phyloP scores from a whole-genome alignment of 345 rosid species.

The Salix caprea region DNA sequence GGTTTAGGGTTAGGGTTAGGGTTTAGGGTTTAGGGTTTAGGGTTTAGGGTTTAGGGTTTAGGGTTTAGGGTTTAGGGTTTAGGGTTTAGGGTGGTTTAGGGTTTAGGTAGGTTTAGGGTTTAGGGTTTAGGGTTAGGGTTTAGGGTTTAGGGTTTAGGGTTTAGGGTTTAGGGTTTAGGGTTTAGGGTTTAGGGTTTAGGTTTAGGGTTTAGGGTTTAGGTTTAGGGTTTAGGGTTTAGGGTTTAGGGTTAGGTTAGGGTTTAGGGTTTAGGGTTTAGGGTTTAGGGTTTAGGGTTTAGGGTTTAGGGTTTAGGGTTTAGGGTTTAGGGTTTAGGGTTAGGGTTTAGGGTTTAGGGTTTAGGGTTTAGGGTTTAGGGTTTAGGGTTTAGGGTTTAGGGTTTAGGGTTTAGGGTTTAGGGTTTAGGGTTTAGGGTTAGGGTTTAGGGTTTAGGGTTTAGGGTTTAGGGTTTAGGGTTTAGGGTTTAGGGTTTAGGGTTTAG shows the following conservation, averaged over 20 bases:
- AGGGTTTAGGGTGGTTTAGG: constrained; percentile 14
- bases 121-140: constrained; percentile 17
- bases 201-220: too few species aligned
- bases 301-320: constrained; percentile 12
- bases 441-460: constrained; percentile 17
- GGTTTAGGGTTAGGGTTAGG: too few species aligned
- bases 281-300: constrained; percentile 16
- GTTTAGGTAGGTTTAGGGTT: constrained; percentile 13
- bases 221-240: constrained; percentile 19
- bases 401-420: constrained; percentile 5
- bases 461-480: background rate
- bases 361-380: background rate
- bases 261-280: constrained; percentile 16
- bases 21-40: too few species aligned
- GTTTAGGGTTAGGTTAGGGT: background rate
- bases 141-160: constrained; percentile 10
- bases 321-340: constrained; percentile 12
- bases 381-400: background rate
- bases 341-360: too few species aligned
- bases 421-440: constrained; percentile 16
- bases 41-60: constrained; percentile 21
- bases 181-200: constrained; percentile 13
- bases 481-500: constrained; percentile 9
- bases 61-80: constrained; percentile 19
- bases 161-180: constrained; percentile 14